Evolutionary conservation across 108 stramenopile genomes (phyloP), one percentile per base, ranked within the genome.

Genomic region (Nannochloropsis salina): DNA sequence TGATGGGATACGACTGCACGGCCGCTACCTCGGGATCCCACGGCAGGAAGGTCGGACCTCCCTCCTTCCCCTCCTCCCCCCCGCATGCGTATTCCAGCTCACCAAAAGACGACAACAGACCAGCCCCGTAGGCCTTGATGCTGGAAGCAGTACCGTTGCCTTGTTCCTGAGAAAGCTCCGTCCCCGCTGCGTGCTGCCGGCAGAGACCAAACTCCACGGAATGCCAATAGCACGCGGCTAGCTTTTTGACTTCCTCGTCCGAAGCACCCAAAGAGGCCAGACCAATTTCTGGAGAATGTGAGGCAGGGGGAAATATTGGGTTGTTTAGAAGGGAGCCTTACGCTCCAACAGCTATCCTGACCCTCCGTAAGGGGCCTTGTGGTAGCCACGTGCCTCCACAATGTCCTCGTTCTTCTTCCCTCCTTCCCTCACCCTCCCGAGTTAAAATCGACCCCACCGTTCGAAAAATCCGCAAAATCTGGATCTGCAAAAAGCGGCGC

Each of bases 401-500:
- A 31, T 1, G 12, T 51, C 15, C 47, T 15, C 47, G 10, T 15
- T 15, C 47, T 51, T 15, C 61, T n/a, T 74, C 61, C 61, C 61
- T 74, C 61, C 61, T 0, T 74, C 61, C 61, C 61, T 74, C 61
- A 1, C 61, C n/a, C 8, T n/a, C 61, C n/a, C 61, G 20, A 15
- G 15, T n/a, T 6, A 1, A 51, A 51, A 15, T n/a, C 61, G n/a
- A n/a, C 61, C 61, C n/a, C 2, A 74, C 61, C 61, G 3, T 74
- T 74, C 20, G 91, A 92, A 87, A 99, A 97, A 86, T 97, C 96
- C 61, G 95, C 94, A 93, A 99, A 99, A 87, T 97, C 97, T 12
- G 94, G 92, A 88, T 99, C 95, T 6, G 95, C 97, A 90, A 99
- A 97, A 95, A 97, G 94, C 21, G 98, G 97, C 21, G 96, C 96